Base-by-base conservation (phyloP, 2,329 filamentous ascomycete species). In the Coniella lustricola region DNA sequence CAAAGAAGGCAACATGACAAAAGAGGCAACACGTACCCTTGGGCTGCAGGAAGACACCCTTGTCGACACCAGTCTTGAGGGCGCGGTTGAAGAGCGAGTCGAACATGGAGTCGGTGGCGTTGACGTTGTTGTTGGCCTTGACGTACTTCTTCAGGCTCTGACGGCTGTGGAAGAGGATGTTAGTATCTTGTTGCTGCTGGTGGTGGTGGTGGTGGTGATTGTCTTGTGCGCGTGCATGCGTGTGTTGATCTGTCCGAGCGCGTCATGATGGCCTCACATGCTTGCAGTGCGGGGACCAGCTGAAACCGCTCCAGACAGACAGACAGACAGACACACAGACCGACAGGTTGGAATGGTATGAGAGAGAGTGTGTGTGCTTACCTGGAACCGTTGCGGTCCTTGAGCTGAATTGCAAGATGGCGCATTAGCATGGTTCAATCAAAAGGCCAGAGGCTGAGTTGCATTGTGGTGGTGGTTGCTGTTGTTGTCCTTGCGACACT, bases 11-110 rank as follows among this genome's bases (percentile, higher is more conserved):
- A 14, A 25, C n/a, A 29, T 18, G 2, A 14, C 10, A 3, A 16
- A n/a, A 4, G n/a, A 13, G 12, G 7, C 10, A 14, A 40, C 29
- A 74, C 80, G 58, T 77, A 89, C 89, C 90, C 82, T 95, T 95
- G 63, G 90, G 90, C 67, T 91, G 89, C 63, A 83, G 78, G 65
- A 95, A 95, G 61, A 87, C 77, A 55, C 87, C 87, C 76, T 85
- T 90, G 62, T 94, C 87, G 60, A 90, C 89, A 67, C 90, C 90
- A 52, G 75, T 72, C 71, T 85, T 81, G 64, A 94, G 76, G 46
- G 88, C 87, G 69, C 85, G 85, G 82, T 93, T 93, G 81, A 94
- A 89, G 61, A 90, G 84, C 54, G 77, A 77, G 63, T 77, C 77
- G 68, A 81, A 81, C 77, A 80, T 80, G 61, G 72, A 72, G 64